Evolutionary conservation across 2,329 filamentous ascomycete genomes (phyloP).

Genomic region (Xylaria arbuscula): DNA sequence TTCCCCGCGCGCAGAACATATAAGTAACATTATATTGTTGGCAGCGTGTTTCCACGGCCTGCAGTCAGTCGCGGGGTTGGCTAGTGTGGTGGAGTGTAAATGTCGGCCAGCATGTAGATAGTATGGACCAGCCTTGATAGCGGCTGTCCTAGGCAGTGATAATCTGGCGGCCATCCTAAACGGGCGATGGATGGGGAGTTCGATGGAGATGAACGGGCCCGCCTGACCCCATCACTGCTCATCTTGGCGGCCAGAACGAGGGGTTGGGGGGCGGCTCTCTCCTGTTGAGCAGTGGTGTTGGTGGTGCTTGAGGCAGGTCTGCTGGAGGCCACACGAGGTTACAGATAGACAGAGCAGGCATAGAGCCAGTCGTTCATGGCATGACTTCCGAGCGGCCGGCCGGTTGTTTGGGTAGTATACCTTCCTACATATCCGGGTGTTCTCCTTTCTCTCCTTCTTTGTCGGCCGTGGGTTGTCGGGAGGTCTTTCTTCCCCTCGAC

Average conservation of each 20-base stretch:
- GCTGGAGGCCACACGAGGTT: conserved; percentile 27
- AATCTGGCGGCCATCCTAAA: conserved; percentile 29
- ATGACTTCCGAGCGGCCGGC: conserved; percentile 11
- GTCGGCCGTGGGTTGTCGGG: conserved; percentile 12
- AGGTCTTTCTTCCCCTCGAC: conserved; percentile 23
- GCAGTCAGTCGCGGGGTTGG: conserved; percentile 23
- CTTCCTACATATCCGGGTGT: neutral
- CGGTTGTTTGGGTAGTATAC: conserved; percentile 1
- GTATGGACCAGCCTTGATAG: conserved; percentile 4
- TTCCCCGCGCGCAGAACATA: conserved; percentile 13
- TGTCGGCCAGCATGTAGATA: neutral
- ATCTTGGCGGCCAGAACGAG: conserved; percentile 36
- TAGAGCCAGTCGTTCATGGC: conserved; percentile 15
- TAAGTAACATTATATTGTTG: neutral
- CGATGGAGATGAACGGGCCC: conserved; percentile 31
- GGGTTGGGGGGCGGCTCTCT: conserved; percentile 31
- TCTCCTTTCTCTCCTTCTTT: conserved; percentile 12
- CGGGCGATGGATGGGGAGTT: conserved; percentile 25
- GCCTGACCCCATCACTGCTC: conserved; percentile 34
- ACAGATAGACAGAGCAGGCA: conserved; percentile 23
- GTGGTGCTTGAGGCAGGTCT: conserved; percentile 6
- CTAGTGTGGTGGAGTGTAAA: neutral
- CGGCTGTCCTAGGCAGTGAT: conserved; percentile 12
- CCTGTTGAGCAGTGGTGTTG: neutral
- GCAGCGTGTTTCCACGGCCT: neutral